Base-by-base conservation (phyloP, 1,284 basidiomycete genomes). In the Kalmanozyma brasiliensis region DNA sequence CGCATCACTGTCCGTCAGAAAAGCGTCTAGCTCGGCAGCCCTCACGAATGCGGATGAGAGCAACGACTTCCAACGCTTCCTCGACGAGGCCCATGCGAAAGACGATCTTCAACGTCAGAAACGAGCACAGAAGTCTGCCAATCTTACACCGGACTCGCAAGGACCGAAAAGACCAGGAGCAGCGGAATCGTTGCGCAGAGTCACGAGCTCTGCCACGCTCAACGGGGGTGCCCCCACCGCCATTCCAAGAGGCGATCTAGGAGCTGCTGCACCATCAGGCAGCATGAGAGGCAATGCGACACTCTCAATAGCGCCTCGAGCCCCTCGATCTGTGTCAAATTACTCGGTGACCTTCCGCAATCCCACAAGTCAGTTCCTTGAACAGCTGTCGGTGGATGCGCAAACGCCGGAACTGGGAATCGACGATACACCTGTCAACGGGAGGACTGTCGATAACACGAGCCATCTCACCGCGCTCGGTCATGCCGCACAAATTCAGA, bases 401-500 rank as follows among this genome's bases (percentile, higher is more conserved):
- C 62, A 66, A 26, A 53, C 55, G 11, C 52, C 57, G 8, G 56
- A 62, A 36, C 43, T 61, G 2, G 58, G 58, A 2, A 46, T 66
- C 48, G 63, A 71, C 19, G 58, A 63, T 38, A 63, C 58, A 2
- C 63, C 52, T 11, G 33, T 66, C 29, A 46, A 8, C 3, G 68
- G 62, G 0, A 38, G 59, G 0, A 40, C 48, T 3, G 63, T 53
- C 10, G 68, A 62, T 8, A 59, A 37, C 36, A 62, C 51, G 51
- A 65, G 49, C 17, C 57, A 65, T 32, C 46, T 70, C 16, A 70
- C 67, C 3, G 68, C 68, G 13, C 44, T 66, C 2, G 62, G 59
- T 7, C 68, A 71, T 34, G 68, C 68, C 9, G 58, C 62, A 2
- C 61, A 70, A 33, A 14, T 70, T 14, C 61, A 62, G 22, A 61